These are phyloP conservation scores for Inga leiocalycina DNA, from an alignment of 306 rosid species.

Conservation along the genomic window DNA sequence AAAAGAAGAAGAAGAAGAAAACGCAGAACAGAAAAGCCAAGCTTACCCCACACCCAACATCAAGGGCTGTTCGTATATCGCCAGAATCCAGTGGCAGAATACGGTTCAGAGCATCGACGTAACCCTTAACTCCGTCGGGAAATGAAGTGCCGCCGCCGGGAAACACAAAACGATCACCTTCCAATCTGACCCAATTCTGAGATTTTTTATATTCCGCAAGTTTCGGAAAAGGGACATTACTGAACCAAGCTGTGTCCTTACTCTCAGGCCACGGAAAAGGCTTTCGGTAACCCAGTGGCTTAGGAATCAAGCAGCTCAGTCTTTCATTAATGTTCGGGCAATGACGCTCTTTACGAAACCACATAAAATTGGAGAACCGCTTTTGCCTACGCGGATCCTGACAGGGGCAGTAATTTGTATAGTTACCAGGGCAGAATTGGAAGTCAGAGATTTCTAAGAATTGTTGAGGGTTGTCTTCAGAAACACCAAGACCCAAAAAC, in stretches of 20 bases:
- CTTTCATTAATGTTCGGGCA: constrained; percentile 41
- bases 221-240: constrained; percentile 49
- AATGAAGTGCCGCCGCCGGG: constrained; percentile 67
- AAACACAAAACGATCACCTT: constrained; percentile 45
- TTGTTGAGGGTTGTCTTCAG: background rate
- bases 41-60: constrained; percentile 58
- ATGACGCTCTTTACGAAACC: constrained; percentile 50
- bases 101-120: constrained; percentile 35
- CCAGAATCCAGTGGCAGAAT: constrained; percentile 47
- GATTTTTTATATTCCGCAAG: constrained; percentile 51
- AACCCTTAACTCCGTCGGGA: constrained; percentile 44
- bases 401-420: constrained; percentile 54
- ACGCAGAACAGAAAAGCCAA: background rate
- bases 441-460: constrained; percentile 5
- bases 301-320: constrained; percentile 42
- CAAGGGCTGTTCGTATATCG: constrained; percentile 49
- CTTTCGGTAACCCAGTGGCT: constrained; percentile 37
- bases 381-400: constrained; percentile 44
- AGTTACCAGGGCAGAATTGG: constrained; percentile 40
- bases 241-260: constrained; percentile 52
- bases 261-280: constrained; percentile 55
- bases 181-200: constrained; percentile 55
- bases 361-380: constrained; percentile 15
- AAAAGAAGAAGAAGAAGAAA: background rate
- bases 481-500: background rate